Evolutionary conservation across 1,139 yeast species (phyloP), one percentile per base, ranked within the genome.

Genomic region (Kazachstania sp.): DNA sequence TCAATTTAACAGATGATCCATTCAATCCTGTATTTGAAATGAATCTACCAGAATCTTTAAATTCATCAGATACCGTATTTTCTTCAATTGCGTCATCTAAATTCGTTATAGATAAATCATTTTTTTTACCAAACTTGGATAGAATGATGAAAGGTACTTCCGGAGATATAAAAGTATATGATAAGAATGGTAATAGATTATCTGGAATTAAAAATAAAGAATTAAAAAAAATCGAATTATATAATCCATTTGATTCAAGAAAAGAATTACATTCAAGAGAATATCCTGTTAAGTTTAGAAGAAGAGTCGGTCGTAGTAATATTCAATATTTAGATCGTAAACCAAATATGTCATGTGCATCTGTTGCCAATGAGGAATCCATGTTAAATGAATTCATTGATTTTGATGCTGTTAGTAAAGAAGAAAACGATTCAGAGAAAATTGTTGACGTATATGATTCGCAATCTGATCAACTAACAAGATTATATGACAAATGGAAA

Each of bases 1-100:
- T 85, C 54, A 92, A 92, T 61, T 74, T 86, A 48, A 86, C 97
- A 1, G 97, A 90, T 67, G 90, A 86, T 67, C 85, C 95, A n/a
- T 79, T 79, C 60, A 86, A 83, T 59, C 97, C 97, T n/a, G 81
- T 76, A 50, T 83, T 87, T 63, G 81, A 84, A 55, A 76, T 87
- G 49, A 74, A 82, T 16, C 73, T 78, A 49, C 78, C 81, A 35
- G 67, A 71, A 38, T 66, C 70, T 32, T 66, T 77, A 48, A 86
- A 82, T 52, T 68, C 79, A 41, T 70, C 73, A 39, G 90, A 83
- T 59, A 73, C 86, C 1, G 92, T 95, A 1, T 86, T 84, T 60
- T 83, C 95, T 13, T 84, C 95, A 0, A 81, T 87, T 43, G 79
- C 90, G 0, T 78, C 90, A 1, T 79, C 85, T 28, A 77, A 77